Base-by-base conservation (phyloP, 176 grass and related monocot genomes). In the Tillandsia leiboldiana region DNA sequence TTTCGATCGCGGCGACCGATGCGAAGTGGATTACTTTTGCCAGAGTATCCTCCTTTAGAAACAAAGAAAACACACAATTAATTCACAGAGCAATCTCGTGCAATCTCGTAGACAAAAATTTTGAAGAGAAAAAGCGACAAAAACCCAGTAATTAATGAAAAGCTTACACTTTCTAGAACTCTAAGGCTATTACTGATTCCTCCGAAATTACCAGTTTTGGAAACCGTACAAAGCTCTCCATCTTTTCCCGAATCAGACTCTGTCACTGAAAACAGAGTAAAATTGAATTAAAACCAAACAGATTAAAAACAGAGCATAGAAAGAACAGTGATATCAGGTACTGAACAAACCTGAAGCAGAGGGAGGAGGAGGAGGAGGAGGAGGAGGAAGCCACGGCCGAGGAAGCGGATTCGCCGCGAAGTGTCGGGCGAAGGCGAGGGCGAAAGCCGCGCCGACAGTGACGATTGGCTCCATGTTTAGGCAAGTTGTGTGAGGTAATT, bases 11-110 rank as follows among this genome's bases (percentile, higher is more conserved):
- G 64, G 48, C 48, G 14, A 71, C 63, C 13, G 72, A 63, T 50
- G 51, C 71, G 10, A 77, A 72, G 23, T 77, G 77, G 26, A 85
- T 65, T 63, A 85, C 52, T 29, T 76, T 77, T 29, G 47, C 66
- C 17, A 51, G 27, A 56, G 51, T 28, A 26, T 71, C 71, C 26
- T 80, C 76, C 76, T 85, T 76, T 56, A 18, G 33, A 51, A 52
- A 1, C 24, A 56, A 50, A 62, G 23, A 65, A 73, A 66, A 61
- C 49, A 59, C 24, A 24, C 24, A 24, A 24, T 24, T 24, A 24
- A 24, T 24, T 24, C 24, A 24, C 1, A 24, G 24, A 24, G 24
- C 24, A 24, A 24, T 24, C 24, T 24, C 24, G 24, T 24, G 24
- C 24, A 24, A 24, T 24, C 24, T 24, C 24, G 24, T 24, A 24